phyloP scores from a whole-genome alignment of 257 asterid genomes.

The Cinchona pubescens region DNA sequence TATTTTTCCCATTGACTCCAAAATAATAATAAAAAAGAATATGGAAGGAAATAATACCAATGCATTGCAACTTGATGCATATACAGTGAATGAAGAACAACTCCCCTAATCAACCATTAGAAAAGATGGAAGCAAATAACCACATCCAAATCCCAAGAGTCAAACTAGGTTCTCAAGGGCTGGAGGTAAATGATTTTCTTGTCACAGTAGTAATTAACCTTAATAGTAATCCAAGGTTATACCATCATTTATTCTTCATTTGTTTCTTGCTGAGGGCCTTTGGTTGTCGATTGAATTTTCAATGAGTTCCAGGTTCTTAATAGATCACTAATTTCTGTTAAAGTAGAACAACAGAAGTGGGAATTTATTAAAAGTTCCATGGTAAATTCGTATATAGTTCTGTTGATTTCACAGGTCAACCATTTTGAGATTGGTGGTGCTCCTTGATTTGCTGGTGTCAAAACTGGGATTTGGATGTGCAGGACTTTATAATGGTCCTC shows the following conservation, averaged over 20 bases:
- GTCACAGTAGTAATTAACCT: not conserved
- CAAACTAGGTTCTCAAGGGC: slow-evolving; percentile 55
- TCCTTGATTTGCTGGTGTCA: slow-evolving; percentile 34
- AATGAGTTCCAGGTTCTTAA: too few species aligned
- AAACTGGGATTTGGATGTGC: slow-evolving; percentile 51
- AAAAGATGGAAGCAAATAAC: not conserved
- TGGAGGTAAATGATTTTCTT: slow-evolving; percentile 37
- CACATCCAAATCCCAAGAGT: slow-evolving; percentile 43
- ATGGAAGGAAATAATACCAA: too few species aligned
- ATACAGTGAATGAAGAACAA: not conserved
- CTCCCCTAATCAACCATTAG: not conserved
- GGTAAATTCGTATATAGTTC: not conserved
- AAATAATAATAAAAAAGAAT: too few species aligned
- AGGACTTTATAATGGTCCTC: slow-evolving; percentile 54
- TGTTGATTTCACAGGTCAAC: not conserved
- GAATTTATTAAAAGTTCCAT: too few species aligned
- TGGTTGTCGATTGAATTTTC: too few species aligned
- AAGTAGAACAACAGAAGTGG: too few species aligned
- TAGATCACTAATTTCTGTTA: too few species aligned
- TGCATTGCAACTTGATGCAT: too few species aligned
- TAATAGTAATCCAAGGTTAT: too few species aligned
- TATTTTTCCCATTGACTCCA: too few species aligned
- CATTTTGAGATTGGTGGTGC: not conserved
- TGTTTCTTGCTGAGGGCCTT: too few species aligned
- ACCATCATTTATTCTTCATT: too few species aligned